Evolutionary conservation across 257 asterid species (phyloP).

Genomic region (Cruciata laevipes): DNA sequence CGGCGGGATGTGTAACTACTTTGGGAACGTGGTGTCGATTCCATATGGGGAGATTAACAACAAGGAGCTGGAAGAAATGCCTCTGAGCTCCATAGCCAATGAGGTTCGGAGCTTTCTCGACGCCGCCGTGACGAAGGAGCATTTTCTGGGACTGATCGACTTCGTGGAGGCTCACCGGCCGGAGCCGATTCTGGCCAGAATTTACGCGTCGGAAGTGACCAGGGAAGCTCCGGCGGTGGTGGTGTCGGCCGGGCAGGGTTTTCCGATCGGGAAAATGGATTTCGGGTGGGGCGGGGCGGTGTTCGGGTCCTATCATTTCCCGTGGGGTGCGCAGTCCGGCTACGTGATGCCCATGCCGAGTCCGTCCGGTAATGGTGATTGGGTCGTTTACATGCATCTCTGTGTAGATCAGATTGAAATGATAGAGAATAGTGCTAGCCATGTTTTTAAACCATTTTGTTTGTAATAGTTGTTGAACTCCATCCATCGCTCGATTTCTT

Average conservation of each 20-base stretch:
- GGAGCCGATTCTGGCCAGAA: constrained; percentile 27
- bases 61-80: constrained; percentile 28
- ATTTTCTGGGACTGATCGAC: constrained; percentile 60
- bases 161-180: constrained; percentile 81
- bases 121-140: constrained; percentile 38
- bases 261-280: constrained; percentile 43
- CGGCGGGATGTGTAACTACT: constrained; percentile 23
- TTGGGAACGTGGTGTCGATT: constrained; percentile 60
- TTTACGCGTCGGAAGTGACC: constrained; percentile 30
- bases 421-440: constrained; percentile 37
- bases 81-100: constrained; percentile 38
- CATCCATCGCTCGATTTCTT: too few relatives aligned
- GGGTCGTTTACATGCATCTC: constrained; percentile 66
- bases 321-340: constrained; percentile 64
- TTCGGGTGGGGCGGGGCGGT: constrained; percentile 62
- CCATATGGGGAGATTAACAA: constrained; percentile 49
- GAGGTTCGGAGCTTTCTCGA: constrained; percentile 40
- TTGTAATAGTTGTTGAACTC: constrained; percentile 7
- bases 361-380: constrained; percentile 61
- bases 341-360: constrained; percentile 72
- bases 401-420: constrained; percentile 39
- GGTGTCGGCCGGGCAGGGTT: constrained; percentile 48
- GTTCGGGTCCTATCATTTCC: constrained; percentile 57
- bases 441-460: constrained; percentile 38
- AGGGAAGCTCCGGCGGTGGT: constrained; percentile 52